Evolutionary conservation across 371 early-diverging fungal genomes (phyloP).

Genomic region (Saksenaea oblongispora): DNA sequence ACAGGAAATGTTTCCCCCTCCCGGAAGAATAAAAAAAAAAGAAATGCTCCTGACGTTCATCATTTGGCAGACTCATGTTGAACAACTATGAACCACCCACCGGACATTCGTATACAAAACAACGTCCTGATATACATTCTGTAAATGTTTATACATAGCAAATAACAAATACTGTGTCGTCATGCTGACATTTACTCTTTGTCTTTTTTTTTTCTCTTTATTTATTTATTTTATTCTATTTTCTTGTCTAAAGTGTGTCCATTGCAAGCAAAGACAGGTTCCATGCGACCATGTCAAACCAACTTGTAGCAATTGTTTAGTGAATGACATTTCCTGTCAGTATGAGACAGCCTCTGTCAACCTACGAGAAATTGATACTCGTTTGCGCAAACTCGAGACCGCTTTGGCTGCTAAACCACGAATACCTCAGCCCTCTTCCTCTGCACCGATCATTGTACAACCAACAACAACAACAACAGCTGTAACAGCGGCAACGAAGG

Average conservation of each 20-base stretch:
- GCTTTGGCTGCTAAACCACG: conserved; percentile 1
- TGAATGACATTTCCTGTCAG: not conserved
- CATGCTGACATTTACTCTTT: not conserved
- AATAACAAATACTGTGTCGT: not conserved
- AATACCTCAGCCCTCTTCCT: not conserved
- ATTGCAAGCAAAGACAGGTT: conserved; percentile 1
- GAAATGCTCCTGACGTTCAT: not conserved
- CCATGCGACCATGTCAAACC: conserved; percentile 11
- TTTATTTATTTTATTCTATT: not conserved
- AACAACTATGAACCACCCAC: not conserved
- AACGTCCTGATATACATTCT: not conserved
- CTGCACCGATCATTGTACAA: not conserved
- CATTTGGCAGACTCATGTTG: not conserved
- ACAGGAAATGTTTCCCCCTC: not conserved
- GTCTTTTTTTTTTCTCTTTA: not conserved
- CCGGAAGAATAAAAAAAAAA: not conserved
- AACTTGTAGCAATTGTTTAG: conserved; percentile 6
- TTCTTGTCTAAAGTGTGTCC: not conserved
- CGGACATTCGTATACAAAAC: not conserved
- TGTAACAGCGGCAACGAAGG: not conserved
- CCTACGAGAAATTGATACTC: conserved; percentile 10
- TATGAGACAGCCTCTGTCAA: conserved; percentile 1
- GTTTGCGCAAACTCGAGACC: conserved; percentile 10
- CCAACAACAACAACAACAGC: not conserved
- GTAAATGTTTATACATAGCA: not conserved